Percentiles rank a stretch among this genome's conserved stretches.
phyloP scores from a whole-genome alignment of 176 grass and related monocot species.

The Oryza rufipogon region DNA sequence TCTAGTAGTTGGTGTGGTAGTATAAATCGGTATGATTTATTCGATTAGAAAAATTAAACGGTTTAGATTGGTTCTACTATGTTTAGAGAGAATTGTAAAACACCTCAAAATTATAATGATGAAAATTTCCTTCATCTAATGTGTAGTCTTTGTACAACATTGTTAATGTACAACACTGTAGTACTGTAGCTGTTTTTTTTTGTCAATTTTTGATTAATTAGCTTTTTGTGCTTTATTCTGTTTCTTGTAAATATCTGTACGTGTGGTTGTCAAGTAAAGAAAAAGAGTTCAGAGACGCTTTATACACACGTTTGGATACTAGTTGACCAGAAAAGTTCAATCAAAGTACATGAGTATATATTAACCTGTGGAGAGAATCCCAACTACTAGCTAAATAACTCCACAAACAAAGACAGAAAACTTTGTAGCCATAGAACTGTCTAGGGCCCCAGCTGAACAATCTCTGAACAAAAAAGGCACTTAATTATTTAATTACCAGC shows the following conservation, averaged over 20 bases:
- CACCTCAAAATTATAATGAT: too few species aligned
- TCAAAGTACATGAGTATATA: neutral
- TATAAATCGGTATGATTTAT: too few species aligned
- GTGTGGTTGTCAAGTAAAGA: neutral
- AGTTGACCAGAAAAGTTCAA: conserved; percentile 23
- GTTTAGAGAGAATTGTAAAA: too few species aligned
- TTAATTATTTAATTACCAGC: neutral
- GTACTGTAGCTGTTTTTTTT: neutral
- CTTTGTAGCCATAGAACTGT: neutral
- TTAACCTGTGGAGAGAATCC: conserved; percentile 9
- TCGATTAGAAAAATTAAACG: too few species aligned
- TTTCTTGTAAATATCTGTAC: neutral
- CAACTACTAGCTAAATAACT: neutral
- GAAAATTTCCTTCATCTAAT: neutral
- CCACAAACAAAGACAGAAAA: conserved; percentile 7
- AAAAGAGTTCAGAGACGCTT: neutral
- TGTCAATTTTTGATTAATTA: neutral
- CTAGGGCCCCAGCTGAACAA: neutral
- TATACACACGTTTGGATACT: neutral
- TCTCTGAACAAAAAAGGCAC: neutral
- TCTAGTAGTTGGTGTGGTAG: too few species aligned
- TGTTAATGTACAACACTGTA: neutral
- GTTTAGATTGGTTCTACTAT: too few species aligned
- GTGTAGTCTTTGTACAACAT: neutral
- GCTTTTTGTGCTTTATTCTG: neutral